Conservation (phyloP, 2,329 filamentous ascomycete species). For the Metarhizium rileyi region DNA sequence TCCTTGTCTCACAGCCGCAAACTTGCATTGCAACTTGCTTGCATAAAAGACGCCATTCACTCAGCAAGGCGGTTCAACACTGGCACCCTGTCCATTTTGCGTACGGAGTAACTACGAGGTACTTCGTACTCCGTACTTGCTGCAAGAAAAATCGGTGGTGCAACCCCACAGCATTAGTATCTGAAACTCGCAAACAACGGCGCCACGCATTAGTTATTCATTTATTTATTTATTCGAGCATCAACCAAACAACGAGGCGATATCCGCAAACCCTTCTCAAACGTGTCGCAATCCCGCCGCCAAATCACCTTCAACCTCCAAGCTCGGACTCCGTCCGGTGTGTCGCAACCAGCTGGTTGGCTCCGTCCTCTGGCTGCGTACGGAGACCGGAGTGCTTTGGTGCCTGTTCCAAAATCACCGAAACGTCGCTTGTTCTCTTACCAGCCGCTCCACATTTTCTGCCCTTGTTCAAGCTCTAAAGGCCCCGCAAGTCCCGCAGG, state of each 20-base stretch:
- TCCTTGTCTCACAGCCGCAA: constrained; percentile 3
- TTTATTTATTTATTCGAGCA: background rate
- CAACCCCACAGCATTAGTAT: background rate
- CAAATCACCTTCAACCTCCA: constrained; percentile 3
- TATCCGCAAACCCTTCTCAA: background rate
- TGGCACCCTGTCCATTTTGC: no score
- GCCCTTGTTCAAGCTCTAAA: background rate
- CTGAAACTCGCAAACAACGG: background rate
- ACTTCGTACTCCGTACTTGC: background rate
- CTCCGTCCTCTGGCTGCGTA: background rate
- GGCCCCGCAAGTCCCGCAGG: background rate
- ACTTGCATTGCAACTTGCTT: background rate
- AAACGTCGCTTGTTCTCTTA: background rate
- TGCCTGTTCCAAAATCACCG: background rate
- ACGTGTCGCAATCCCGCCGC: constrained; percentile 1
- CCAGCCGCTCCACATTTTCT: constrained; percentile 1
- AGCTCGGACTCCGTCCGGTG: background rate
- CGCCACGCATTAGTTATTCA: background rate
- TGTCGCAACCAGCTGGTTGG: constrained; percentile 5
- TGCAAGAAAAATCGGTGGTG: background rate
- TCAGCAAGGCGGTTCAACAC: no score
- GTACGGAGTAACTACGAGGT: no score
- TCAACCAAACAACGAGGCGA: background rate
- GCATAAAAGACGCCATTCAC: background rate
- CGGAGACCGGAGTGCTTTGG: no score